Conservation (phyloP, 129 eudicot species). For the Flaveria bidentis region DNA sequence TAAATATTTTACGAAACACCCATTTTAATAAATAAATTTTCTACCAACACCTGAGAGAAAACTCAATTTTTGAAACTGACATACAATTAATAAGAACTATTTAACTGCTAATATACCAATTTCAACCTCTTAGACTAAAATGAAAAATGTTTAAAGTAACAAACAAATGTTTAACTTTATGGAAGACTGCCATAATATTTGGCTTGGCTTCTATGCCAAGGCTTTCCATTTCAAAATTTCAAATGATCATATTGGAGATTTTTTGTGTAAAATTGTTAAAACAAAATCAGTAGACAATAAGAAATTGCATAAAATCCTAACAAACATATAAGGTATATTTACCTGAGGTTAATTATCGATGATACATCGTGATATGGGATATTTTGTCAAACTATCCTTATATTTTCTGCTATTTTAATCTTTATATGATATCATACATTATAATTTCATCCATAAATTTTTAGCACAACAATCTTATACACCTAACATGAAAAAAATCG, state of each 20-base stretch:
- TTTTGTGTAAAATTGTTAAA: not conserved
- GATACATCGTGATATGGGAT: constrained; percentile 23
- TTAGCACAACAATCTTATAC: no score
- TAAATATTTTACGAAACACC: no score
- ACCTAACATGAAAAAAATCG: no score
- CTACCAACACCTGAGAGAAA: no score
- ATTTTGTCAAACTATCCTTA: not conserved
- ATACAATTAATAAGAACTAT: not conserved
- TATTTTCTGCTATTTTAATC: no score
- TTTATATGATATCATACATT: no score
- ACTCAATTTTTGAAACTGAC: not conserved
- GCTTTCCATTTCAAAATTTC: not conserved
- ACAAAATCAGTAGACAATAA: constrained; percentile 10
- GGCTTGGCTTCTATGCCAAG: constrained; percentile 27
- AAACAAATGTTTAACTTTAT: not conserved
- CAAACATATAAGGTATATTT: not conserved
- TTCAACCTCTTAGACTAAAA: not conserved
- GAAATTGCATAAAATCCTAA: not conserved
- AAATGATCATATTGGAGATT: constrained; percentile 7
- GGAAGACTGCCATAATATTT: not conserved
- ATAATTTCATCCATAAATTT: no score
- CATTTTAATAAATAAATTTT: no score
- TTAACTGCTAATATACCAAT: not conserved
- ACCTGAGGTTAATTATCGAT: constrained; percentile 9
- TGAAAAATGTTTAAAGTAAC: not conserved